These are phyloP conservation scores for Pseudogymnoascus destructans DNA, from an alignment of 2,329 filamentous ascomycete species.

Conservation along the genomic window DNA sequence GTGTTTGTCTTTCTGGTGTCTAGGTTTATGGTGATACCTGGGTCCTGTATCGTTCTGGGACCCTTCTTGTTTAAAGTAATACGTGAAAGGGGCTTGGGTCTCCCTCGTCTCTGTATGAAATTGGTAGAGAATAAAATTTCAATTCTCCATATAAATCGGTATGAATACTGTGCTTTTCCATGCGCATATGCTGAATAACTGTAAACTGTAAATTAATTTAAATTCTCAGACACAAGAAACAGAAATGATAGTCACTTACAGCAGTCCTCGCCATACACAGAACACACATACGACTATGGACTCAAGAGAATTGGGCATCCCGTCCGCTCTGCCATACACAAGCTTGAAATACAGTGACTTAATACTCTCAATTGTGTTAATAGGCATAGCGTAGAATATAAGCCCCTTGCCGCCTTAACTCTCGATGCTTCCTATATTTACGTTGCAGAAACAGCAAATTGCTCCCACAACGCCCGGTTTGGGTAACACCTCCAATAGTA, in stretches of 20 bases:
- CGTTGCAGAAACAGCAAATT: neutral
- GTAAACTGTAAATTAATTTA: neutral
- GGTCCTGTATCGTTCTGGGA: neutral
- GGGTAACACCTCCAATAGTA: neutral
- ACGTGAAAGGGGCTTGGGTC: slow-evolving; percentile 5
- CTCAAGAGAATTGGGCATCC: too few species aligned
- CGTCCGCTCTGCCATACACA: too few species aligned
- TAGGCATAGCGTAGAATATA: too few species aligned
- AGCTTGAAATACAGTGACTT: too few species aligned
- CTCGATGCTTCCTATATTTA: neutral
- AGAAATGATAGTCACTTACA: too few species aligned
- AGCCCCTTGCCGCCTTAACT: neutral
- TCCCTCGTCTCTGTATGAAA: neutral
- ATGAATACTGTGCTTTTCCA: neutral
- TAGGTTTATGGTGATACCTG: neutral
- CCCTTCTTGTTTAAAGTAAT: slow-evolving; percentile 2
- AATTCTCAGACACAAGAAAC: too few species aligned
- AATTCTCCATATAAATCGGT: neutral
- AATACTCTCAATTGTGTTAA: too few species aligned
- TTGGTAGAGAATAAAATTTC: neutral
- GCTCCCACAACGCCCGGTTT: slow-evolving; percentile 1
- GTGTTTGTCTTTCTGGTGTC: slow-evolving; percentile 7
- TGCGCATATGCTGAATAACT: neutral
- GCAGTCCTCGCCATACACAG: neutral
- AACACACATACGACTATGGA: neutral